Base-by-base conservation (phyloP, 257 asterid genomes). In the Fraxinus quadrangulata region DNA sequence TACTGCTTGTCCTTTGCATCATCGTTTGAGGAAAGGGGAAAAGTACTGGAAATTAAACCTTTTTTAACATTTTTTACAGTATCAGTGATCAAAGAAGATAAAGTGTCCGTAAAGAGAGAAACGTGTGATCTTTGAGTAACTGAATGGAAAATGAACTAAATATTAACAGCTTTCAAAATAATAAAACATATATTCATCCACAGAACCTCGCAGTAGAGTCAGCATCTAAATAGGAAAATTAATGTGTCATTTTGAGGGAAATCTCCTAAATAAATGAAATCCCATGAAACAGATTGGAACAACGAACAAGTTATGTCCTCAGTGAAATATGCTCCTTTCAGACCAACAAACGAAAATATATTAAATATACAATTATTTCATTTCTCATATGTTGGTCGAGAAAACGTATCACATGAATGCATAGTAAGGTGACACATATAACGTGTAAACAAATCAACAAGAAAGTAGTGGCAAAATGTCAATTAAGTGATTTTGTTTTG, bases 401-500 rank as follows among this genome's bases (percentile, higher is more conserved):
- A 63, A 23, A 9, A 42, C 26, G 19, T 24, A 63, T 63, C 36
- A 26, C 36, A 10, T 26, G 6, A 63, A 63, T 63, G 36, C 36
- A 26, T n/a, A 26, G 34, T 10, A 26, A 26, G 34, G 69, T 63
- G 36, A 63, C 69, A 26, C 17, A 26, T 34, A 63, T 63, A 63
- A 61, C 1, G 36, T 63, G 36, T 10, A 3, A 63, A 63, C 6
- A 63, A 63, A 4, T 24, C 3, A 63, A 56, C 66, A 56, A 19
- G 21, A 47, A 47, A 21, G 24, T 21, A 59, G 28, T 59, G 12
- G 67, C 10, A 7, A 59, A 59, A 59, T 59, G 67, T 59, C 67
- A 67, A 39, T 31, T 47, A 45, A 28, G 73, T 56, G 74, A 80
- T 31, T 42, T 42, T 42, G 54, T 40, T 49, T 17, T 19, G 70